A percentile compares a stretch with the other conserved stretches of the same genome.
These are phyloP conservation scores for Colletotrichum spaethianum DNA, from an alignment of 2,329 filamentous ascomycete genomes.

Conservation along the genomic window DNA sequence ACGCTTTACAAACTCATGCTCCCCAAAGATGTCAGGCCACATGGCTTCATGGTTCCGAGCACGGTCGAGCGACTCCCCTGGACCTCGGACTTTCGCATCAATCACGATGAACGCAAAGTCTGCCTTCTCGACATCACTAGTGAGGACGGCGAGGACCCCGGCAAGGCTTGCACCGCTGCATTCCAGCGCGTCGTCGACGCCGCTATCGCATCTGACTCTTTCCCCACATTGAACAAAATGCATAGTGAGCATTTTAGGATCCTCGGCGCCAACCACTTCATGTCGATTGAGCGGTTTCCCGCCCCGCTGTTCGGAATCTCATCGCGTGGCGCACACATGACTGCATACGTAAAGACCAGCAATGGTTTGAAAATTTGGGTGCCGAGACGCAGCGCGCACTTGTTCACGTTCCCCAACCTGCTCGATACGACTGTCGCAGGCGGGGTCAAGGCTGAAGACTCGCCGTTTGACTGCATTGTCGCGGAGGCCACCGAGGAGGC, in stretches of 20 bases:
- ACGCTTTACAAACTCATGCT: slow-evolving; percentile 63
- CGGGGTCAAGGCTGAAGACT: slow-evolving; percentile 78
- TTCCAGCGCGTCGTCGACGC: slow-evolving; percentile 57
- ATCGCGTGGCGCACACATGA: slow-evolving; percentile 77
- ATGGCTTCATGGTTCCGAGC: slow-evolving; percentile 64
- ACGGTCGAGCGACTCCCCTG: slow-evolving; percentile 64
- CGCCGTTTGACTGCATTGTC: slow-evolving; percentile 76
- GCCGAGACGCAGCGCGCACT: slow-evolving; percentile 73
- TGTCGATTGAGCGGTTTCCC: slow-evolving; percentile 72
- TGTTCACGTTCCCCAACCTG: slow-evolving; percentile 81
- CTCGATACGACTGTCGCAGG: slow-evolving; percentile 87
- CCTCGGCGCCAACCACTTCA: slow-evolving; percentile 53
- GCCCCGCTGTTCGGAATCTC: slow-evolving; percentile 77
- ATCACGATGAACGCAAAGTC: slow-evolving; percentile 51
- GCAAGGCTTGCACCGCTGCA: slow-evolving; percentile 53
- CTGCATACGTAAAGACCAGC: slow-evolving; percentile 68
- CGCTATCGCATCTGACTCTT: slow-evolving; percentile 50
- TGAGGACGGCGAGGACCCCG: slow-evolving; percentile 43
- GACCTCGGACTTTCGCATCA: slow-evolving; percentile 56
- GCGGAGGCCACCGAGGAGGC: slow-evolving; percentile 84
- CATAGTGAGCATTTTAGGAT: slow-evolving; percentile 61
- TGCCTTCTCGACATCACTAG: slow-evolving; percentile 48
- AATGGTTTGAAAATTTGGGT: slow-evolving; percentile 77
- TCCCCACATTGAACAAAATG: slow-evolving; percentile 54
- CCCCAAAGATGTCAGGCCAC: slow-evolving; percentile 59